Evolutionary conservation across 2,329 filamentous ascomycete genomes (phyloP), one percentile per base, ranked within the genome.

Genomic region (Aureobasidium sp.): DNA sequence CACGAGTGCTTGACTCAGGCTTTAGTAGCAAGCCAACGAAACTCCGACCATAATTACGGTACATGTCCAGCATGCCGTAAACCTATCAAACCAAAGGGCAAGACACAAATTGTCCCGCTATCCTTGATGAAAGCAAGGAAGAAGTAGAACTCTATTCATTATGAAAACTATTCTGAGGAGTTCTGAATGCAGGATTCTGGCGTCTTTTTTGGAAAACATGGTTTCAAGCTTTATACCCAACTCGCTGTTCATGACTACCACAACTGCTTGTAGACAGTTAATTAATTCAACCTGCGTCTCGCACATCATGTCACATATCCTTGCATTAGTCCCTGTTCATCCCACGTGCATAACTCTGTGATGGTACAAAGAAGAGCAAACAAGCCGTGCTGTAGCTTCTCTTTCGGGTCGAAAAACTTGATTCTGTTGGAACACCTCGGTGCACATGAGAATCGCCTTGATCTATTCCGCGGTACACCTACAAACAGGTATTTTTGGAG

Each of bases 1-100:
- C 84, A 87, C 67, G 80, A 80, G 39, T 87, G 84, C 67, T 80
- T 87, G 45, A 79, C 82, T 56, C 81, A 85, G 68, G 81, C 82
- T n/a, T 72, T 87, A 20, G 81, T 81, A 42, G 80, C 79, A 29
- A 79, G 79, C 47, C 82, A 84, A 66, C 79, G 79, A 65, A 79
- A 78, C 44, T 69, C 74, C 11, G 76, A 76, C 1, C 72, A 75
- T 7, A 74, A 74, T 47, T 75, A 76, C 64, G 75, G 73, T 1
- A 77, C 72, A 48, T 82, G 80, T 65, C 79, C 80, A 8, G 76
- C 80, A 9, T 79, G 78, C 65, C 71, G 79, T 44, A 80, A 79
- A 65, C 68, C 70, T 44, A 73, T 79, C 63, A 74, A 69, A n/a
- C 60, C 60, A 9, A 73, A 67, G 48, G 78, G 73, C 64, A 67